Base-by-base conservation (phyloP, 1,284 basidiomycete species). In the Hymenochaete sp. region DNA sequence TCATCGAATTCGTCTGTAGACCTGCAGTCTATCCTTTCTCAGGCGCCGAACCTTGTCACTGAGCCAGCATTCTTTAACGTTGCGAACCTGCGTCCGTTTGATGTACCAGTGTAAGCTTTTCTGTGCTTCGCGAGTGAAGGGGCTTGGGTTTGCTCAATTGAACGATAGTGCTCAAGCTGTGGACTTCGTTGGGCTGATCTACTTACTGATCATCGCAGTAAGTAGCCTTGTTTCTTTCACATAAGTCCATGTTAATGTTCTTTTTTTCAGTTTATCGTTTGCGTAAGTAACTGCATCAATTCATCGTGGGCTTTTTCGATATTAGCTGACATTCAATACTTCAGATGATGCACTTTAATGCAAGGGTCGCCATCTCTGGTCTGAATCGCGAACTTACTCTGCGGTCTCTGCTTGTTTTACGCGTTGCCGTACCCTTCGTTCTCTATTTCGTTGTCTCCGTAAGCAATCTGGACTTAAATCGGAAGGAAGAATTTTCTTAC, bases 151-250 rank as follows among this genome's bases (percentile, higher is more conserved):
- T 14, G 7, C 6, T 19, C 5, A 18, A 28, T 14, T 40, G 42
- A 8, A 18, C 21, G 48, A 19, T 52, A 86, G 85, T 3, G 83
- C 84, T 0, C 68, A 74, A 8, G 88, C 86, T 0, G 72, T 79
- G 36, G 72, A 77, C 32, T 83, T 82, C 49, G 84, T 89, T 21
- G 87, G 82, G 21, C 66, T 85, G 4, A 82, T 89, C 49, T 90
- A 87, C 64, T 65, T 83, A 36, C 63, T 78, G 44, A 85, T 89
- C 49, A 62, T 79, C 25, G 65, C 77, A 43, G 65, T 65, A 48
- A 41, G 59, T 36, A 19, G 5, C 57, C 62, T 14, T 29, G 33
- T 18, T 49, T 62, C 63, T 52, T 51, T 57, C 2, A 39, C 28
- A 2, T 21, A n/a, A 24, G 24, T 21, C n/a, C 19, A 40, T 36